phyloP scores from a whole-genome alignment of 2,329 filamentous ascomycete species.

The Zalaria sp. region DNA sequence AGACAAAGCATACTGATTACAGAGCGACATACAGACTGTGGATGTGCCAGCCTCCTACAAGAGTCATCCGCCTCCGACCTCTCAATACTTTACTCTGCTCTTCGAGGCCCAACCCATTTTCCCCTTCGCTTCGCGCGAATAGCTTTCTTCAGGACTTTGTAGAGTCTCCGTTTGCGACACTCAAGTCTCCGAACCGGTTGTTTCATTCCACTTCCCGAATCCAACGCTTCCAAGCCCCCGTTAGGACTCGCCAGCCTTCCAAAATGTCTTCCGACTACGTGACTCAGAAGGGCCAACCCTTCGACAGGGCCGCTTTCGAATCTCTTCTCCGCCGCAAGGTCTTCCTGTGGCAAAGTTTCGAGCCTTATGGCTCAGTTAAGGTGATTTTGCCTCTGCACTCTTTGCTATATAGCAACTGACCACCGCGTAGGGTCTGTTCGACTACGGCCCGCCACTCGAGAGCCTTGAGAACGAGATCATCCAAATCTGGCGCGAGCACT shows the following conservation, averaged over 20 bases:
- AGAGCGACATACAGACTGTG: too few relatives aligned
- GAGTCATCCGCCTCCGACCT: too few relatives aligned
- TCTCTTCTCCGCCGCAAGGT: conserved; percentile 73
- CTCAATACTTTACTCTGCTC: too few relatives aligned
- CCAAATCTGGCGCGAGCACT: conserved; percentile 85
- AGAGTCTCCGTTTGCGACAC: too few relatives aligned
- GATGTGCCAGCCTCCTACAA: too few relatives aligned
- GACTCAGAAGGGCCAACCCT: conserved; percentile 77
- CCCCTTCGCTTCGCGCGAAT: too few relatives aligned
- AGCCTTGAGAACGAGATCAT: conserved; percentile 77
- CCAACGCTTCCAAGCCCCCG: conserved; percentile 11
- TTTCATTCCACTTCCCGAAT: conserved; percentile 2
- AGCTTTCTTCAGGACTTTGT: too few relatives aligned
- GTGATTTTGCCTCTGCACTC: background rate
- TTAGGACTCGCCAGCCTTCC: conserved; percentile 20
- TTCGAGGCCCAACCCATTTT: too few relatives aligned
- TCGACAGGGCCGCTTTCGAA: conserved; percentile 72
- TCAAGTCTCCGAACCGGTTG: background rate
- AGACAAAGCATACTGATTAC: too few relatives aligned
- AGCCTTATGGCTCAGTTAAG: conserved; percentile 53
- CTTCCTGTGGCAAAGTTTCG: conserved; percentile 93
- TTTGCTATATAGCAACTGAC: background rate
- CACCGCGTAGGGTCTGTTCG: conserved; percentile 46
- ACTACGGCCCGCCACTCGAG: conserved; percentile 84
- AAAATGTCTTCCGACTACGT: conserved; percentile 48